Evolutionary conservation across 202 grass and related monocot species (phyloP), one percentile per base, ranked within the genome.

Genomic region (Elaeis oleifera): DNA sequence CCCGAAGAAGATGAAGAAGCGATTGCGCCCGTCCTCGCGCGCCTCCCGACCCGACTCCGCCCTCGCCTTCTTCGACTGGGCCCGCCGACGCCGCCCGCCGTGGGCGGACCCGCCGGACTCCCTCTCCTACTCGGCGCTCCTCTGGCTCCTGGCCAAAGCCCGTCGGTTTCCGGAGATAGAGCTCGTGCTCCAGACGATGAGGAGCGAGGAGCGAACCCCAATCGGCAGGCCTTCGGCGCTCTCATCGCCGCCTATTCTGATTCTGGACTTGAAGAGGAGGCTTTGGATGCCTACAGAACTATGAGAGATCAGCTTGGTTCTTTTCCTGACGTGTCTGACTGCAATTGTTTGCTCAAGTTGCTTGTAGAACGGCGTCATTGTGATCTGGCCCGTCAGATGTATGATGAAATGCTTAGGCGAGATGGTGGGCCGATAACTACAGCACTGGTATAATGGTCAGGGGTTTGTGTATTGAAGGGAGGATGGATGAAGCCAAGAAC

Each of bases 321-420:
- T 5, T 50, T 73, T 69, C 71, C 64, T 69, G 21, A 74, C 52
- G 70, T 80, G 63, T 71, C 72, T 52, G 71, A 69, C 25, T 74
- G 69, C 58, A 84, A 87, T 63, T 16, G 64, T 25, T 56, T 90
- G 53, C 77, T 95, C 49, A 84, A 69, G 27, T 44, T 81, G 2
- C 65, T 90, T 1, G 82, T 90, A 22, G 73, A 79, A 63, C 56
- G 57, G 18, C 44, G 64, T 4, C 62, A 53, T 5, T 84, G 74
- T 56, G 53, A 75, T 63, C 23, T 57, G 19, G 86, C 80, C 16
- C 67, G 23, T 32, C 66, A 71, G 77, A 49, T 90, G 69, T 87
- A 81, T 51, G 86, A 72, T 52, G 83, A 90, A 82, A 90, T 95
- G 80, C 79, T 95, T 23, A 44, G 56, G 0, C 65, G 27, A 71